Evolutionary conservation across 257 asterid genomes (phyloP).

Genomic region (Fraxinus quadrangulata): DNA sequence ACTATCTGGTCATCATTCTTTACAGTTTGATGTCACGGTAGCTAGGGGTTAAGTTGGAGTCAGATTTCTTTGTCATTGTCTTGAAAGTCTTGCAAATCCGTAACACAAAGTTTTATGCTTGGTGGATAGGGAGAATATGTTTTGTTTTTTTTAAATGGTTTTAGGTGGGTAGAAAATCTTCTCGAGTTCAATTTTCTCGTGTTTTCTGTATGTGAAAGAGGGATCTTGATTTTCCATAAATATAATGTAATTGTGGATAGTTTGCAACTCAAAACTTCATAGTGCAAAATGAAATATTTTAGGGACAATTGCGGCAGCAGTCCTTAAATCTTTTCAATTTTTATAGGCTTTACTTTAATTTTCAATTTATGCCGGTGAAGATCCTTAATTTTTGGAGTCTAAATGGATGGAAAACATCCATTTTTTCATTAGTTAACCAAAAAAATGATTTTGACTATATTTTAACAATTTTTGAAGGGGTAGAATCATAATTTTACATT

Average conservation of each 20-base stretch:
- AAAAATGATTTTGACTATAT: too few species aligned
- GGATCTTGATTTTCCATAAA: conserved; percentile 18
- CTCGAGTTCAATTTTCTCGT: conserved; percentile 8
- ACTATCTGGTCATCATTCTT: conserved; percentile 32
- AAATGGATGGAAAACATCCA: too few species aligned
- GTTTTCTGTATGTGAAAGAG: conserved; percentile 21
- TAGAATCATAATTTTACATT: too few species aligned
- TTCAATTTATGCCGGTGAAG: too few species aligned
- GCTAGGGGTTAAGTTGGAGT: conserved; percentile 66
- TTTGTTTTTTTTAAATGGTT: conserved; percentile 8
- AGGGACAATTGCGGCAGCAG: too few species aligned
- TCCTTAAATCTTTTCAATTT: too few species aligned
- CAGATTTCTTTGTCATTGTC: background rate
- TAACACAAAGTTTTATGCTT: background rate
- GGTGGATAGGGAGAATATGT: conserved; percentile 32
- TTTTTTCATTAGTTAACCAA: too few species aligned
- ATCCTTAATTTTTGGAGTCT: too few species aligned
- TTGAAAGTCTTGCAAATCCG: conserved; percentile 12
- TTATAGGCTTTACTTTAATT: too few species aligned
- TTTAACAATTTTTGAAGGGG: too few species aligned
- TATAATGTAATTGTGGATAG: conserved; percentile 32
- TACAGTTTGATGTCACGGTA: conserved; percentile 64
- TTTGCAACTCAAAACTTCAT: background rate
- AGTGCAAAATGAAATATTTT: too few species aligned
- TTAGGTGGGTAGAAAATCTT: conserved; percentile 27